Base-by-base conservation (phyloP, 2,329 filamentous ascomycete genomes). In the Zasmidium cellare region DNA sequence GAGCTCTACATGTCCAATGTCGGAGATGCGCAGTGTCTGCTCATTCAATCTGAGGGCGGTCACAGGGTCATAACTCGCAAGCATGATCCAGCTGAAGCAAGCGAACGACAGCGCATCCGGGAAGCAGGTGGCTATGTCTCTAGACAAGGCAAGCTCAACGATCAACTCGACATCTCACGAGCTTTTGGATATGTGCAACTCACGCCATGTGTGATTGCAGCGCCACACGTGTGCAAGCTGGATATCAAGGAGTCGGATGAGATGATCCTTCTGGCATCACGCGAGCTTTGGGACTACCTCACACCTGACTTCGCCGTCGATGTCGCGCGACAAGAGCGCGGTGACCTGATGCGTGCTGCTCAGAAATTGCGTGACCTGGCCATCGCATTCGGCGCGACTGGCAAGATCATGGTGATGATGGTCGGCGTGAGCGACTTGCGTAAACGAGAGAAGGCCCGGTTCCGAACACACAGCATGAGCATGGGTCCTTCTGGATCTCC, bases 391-490 rank as follows among this genome's bases (percentile, higher is more conserved):
- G 94, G 94, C 53, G 91, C 93, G 12, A 92, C 87, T 1, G 89
- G 88, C 70, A 99, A 99, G 77, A 90, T 97, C 63, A 97, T 97
- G 92, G 91, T 99, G 46, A 97, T 97, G 93, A 91, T 99, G 80
- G 87, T 99, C 55, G 93, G 92, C 55, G 89, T 99, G 38, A 88
- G 89, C 55, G 92, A 97, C 70, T 79, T 99, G 54, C 93, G 96
- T 76, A 90, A 90, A 71, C 86, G 91, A 57, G 90, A 96, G 72
- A 85, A 89, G 63, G 89, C 88, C 53, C 74, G 87, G 76, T 78
- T 89, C 73, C 84, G 91, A 56, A 91, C 90, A 44, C 87, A 92
- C 68, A 96, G 90, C 76, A 88, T 96, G 82, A 91, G 90, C 14
- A 84, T 96, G 75, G 90, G 90, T 53, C 89, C 90, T 1, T 88